A percentile compares a stretch with the other conserved stretches of the same genome.
Evolutionary conservation across 257 asterid species (phyloP).

Genomic region (Rauvolfia tetraphylla): DNA sequence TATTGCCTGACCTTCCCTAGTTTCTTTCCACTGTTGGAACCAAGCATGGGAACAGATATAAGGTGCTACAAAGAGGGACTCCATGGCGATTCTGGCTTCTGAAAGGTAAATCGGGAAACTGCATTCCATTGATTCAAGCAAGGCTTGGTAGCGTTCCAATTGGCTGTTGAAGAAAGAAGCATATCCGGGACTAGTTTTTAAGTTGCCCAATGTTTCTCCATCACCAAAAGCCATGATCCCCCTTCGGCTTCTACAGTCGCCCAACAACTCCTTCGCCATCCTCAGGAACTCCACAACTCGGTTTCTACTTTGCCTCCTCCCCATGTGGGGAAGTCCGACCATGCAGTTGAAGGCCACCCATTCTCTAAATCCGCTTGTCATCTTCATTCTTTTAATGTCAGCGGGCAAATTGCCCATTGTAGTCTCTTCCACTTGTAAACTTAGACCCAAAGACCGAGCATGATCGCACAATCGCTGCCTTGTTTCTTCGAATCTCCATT

Average conservation of each 20-base stretch:
- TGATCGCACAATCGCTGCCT: constrained; percentile 41
- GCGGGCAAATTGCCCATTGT: constrained; percentile 26
- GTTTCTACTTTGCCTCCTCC: constrained; percentile 31
- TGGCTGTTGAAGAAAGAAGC: constrained; percentile 39
- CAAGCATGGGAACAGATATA: constrained; percentile 42
- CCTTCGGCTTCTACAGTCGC: constrained; percentile 9
- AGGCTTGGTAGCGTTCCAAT: constrained; percentile 42
- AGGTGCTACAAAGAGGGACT: constrained; percentile 54
- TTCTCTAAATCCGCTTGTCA: constrained; percentile 26
- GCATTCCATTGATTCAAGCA: constrained; percentile 57
- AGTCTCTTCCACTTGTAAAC: constrained; percentile 45
- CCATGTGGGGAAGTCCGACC: constrained; percentile 72
- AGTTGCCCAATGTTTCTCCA: constrained; percentile 44
- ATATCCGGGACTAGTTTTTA: constrained; percentile 19
- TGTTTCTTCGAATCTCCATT: constrained; percentile 49
- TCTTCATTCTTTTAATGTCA: constrained; percentile 36
- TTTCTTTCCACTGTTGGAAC: constrained; percentile 46
- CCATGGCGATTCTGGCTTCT: constrained; percentile 68
- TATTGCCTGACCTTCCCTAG: neutral
- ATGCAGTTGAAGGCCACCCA: constrained; percentile 69
- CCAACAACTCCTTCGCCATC: constrained; percentile 36
- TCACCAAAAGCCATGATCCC: constrained; percentile 62
- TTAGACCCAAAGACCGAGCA: constrained; percentile 38
- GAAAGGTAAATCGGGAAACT: constrained; percentile 53
- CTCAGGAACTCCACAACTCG: constrained; percentile 38